Evolutionary conservation across 352 stramenopile species (phyloP).

Genomic region (Phytophthora vignae): DNA sequence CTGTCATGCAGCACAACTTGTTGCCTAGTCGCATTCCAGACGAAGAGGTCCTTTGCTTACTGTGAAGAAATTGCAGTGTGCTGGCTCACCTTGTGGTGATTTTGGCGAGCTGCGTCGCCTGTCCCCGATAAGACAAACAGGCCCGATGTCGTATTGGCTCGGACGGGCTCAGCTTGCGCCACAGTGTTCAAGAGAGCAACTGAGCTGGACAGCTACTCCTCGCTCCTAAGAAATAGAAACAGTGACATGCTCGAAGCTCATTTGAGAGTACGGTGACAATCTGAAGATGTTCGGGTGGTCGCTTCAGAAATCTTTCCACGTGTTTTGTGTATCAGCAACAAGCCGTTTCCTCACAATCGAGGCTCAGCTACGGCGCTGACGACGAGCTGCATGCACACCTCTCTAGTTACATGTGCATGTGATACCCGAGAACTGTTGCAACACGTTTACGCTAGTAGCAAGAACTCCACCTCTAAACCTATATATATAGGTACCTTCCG

Average conservation of each 20-base stretch:
- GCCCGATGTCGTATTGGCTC: not conserved
- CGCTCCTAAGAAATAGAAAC: not conserved
- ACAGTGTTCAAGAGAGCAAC: not conserved
- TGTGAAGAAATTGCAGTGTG: not conserved
- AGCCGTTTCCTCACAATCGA: not conserved
- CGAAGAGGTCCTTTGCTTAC: not conserved
- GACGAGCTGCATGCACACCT: too few relatives aligned
- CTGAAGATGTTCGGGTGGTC: not conserved
- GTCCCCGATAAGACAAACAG: not conserved
- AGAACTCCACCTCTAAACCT: too few relatives aligned
- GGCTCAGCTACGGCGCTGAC: too few relatives aligned
- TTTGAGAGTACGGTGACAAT: not conserved
- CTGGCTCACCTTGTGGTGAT: not conserved
- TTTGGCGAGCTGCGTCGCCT: not conserved
- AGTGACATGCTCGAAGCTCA: not conserved
- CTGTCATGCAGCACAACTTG: not conserved
- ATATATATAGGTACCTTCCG: too few relatives aligned
- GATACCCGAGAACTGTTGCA: too few relatives aligned
- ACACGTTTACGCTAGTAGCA: too few relatives aligned
- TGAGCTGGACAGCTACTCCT: not conserved
- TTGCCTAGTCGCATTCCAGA: not conserved
- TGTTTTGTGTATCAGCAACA: not conserved
- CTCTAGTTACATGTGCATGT: too few relatives aligned
- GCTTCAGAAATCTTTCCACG: conserved; percentile 1
- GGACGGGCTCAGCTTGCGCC: not conserved